Percentiles rank a stretch among this genome's conserved stretches.
Conservation (phyloP, 768 basidiomycete species). For the Tephrocybe sp. region DNA sequence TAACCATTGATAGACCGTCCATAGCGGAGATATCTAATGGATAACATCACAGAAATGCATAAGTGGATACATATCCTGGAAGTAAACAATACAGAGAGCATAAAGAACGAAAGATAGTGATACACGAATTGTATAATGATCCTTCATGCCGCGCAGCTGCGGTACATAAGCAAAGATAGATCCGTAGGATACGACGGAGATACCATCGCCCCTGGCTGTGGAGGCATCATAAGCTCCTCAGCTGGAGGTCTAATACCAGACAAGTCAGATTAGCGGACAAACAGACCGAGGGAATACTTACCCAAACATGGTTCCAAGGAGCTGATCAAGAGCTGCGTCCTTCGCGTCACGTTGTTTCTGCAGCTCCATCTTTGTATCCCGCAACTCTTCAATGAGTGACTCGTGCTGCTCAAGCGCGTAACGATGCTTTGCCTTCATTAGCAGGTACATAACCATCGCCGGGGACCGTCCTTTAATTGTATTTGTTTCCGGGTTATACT, state of each 20-base stretch:
- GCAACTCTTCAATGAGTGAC: constrained; percentile 63
- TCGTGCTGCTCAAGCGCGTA: constrained; percentile 71
- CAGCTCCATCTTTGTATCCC: constrained; percentile 49
- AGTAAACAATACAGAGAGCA: not conserved
- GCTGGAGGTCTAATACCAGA: constrained; percentile 19
- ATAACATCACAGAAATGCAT: not conserved
- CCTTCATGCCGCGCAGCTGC: constrained; percentile 10
- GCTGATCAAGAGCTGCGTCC: constrained; percentile 57
- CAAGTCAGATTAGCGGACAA: not conserved
- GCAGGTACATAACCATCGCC: constrained; percentile 67
- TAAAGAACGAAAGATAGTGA: not conserved
- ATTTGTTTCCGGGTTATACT: constrained; percentile 57
- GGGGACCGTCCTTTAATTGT: constrained; percentile 72
- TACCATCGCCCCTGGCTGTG: constrained; percentile 14
- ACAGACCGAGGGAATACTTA: constrained; percentile 23
- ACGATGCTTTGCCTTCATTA: constrained; percentile 75
- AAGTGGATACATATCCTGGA: constrained; percentile 1
- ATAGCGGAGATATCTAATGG: too few relatives aligned
- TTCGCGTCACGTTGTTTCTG: constrained; percentile 57
- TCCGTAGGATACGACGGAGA: constrained; percentile 3
- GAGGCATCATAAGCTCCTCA: constrained; percentile 24
- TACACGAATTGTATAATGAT: not conserved
- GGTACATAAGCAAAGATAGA: constrained; percentile 9
- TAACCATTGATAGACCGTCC: too few relatives aligned
- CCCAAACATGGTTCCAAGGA: constrained; percentile 54